Percentiles rank a stretch among this genome's conserved stretches.
Conservation (phyloP, 1,284 basidiomycete species). For the Ganoderma leucocontextum region DNA sequence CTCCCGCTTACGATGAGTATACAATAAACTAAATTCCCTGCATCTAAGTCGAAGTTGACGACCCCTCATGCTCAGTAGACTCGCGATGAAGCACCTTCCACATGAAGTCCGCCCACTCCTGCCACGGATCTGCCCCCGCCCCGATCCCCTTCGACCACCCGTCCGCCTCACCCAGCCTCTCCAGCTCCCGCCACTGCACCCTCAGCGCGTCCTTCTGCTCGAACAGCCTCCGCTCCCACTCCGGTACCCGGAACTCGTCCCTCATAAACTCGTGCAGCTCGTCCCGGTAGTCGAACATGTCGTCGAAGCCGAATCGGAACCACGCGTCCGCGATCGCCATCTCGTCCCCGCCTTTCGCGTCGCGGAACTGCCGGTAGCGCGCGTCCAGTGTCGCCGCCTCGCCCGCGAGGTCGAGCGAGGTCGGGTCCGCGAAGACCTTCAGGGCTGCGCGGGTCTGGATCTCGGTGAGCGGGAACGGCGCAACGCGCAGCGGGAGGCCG, state of each 20-base stretch:
- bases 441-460: slow-evolving; percentile 68
- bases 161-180: slow-evolving; percentile 59
- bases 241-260: slow-evolving; percentile 48
- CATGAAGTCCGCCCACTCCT: slow-evolving; percentile 74
- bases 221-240: slow-evolving; percentile 69
- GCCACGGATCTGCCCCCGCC: slow-evolving; percentile 43
- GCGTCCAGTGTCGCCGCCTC: slow-evolving; percentile 57
- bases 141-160: slow-evolving; percentile 71
- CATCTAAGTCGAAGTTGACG: too few relatives aligned
- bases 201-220: slow-evolving; percentile 57
- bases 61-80: too few relatives aligned
- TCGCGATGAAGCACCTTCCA: slow-evolving; percentile 50
- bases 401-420: slow-evolving; percentile 52
- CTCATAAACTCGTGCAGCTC: slow-evolving; percentile 52
- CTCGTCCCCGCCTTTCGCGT: slow-evolving; percentile 28
- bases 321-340: slow-evolving; percentile 59
- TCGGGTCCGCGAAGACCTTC: slow-evolving; percentile 60
- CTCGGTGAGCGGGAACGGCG: slow-evolving; percentile 73
- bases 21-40: too few relatives aligned
- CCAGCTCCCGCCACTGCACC: slow-evolving; percentile 64
- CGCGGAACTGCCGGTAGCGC: slow-evolving; percentile 54
- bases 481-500: slow-evolving; percentile 62
- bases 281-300: slow-evolving; percentile 77
- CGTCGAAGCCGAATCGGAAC: slow-evolving; percentile 56
- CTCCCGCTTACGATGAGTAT: too few relatives aligned